phyloP scores from a whole-genome alignment of 2,329 filamentous ascomycete species.

The Dryadomyces quercus-mongolicae region DNA sequence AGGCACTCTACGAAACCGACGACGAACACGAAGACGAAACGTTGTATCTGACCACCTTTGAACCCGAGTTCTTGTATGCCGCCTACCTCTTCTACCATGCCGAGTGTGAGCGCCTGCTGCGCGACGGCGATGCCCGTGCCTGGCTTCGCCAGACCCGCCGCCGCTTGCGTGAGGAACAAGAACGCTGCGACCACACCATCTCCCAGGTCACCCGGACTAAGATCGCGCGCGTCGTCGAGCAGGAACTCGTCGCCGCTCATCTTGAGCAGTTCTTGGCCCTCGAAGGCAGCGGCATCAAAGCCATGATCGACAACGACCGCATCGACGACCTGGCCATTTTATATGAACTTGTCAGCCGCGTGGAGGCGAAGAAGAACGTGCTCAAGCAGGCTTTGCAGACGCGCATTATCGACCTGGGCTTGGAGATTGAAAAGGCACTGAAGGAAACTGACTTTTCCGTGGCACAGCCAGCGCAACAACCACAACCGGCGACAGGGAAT shows the following conservation, averaged over 20 bases:
- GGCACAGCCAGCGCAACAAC: constrained; percentile 18
- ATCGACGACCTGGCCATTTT: constrained; percentile 67
- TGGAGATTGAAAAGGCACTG: constrained; percentile 64
- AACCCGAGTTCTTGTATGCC: constrained; percentile 60
- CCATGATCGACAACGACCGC: constrained; percentile 87
- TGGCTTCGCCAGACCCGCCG: constrained; percentile 69
- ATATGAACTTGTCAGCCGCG: constrained; percentile 65
- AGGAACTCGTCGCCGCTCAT: constrained; percentile 65
- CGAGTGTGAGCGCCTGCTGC: constrained; percentile 64
- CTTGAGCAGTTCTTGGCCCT: constrained; percentile 73
- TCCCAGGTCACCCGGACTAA: constrained; percentile 60
- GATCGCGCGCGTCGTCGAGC: constrained; percentile 66
- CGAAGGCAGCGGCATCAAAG: constrained; percentile 70
- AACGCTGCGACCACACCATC: constrained; percentile 73
- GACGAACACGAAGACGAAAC: constrained; percentile 67
- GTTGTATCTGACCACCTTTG: constrained; percentile 74
- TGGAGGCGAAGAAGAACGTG: constrained; percentile 61
- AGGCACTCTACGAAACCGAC: constrained; percentile 72
- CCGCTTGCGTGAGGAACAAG: constrained; percentile 67
- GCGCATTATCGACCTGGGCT: constrained; percentile 67
- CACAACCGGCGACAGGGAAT: constrained; percentile 31
- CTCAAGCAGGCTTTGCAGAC: constrained; percentile 60
- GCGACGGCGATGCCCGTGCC: constrained; percentile 64
- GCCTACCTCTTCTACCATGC: constrained; percentile 62
- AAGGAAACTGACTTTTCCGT: constrained; percentile 41